Base-by-base conservation (phyloP, 805 yeast species). In the Candida dendrica region DNA sequence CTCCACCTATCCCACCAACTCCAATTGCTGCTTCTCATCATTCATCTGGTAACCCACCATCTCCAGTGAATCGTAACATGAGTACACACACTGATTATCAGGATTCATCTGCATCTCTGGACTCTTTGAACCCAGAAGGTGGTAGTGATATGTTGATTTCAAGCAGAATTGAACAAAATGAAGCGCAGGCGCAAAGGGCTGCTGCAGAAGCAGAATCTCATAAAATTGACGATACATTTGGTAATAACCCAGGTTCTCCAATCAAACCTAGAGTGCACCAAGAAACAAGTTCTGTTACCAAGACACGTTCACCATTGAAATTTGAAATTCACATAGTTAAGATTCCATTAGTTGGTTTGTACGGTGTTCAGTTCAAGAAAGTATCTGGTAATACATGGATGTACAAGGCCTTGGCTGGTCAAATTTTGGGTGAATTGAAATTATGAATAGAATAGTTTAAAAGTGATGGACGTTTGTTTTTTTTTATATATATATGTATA, bases 331-430 rank as follows among this genome's bases (percentile, higher is more conserved):
- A 85, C 59, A 80, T 90, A 48, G 97, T 90, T 34, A 89, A 89
- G 59, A 95, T 90, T 38, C 95, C 96, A 37, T 72, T 90, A 50
- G 84, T 90, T 42, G 88, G 95, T 4, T 69, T 91, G 45, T 89
- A 84, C 50, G 98, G 98, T 63, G 90, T 90, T 38, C 97, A 91
- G 61, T 89, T 90, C 69, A 91, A 91, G 71, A 90, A 90, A 60
- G 74, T 90, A 26, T 74, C 85, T 44, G 98, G 98, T 55, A 89
- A 91, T 60, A 87, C 96, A 2, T 90, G 97, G 97, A 77, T 84
- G 65, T 90, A 90, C 65, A 90, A 91, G 68, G 81, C 89, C 9
- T 69, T 90, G 56, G 97, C 97, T 2, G 81, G 91, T 42, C 87
- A 81, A 59, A 84, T 90, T 39, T 74, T 90, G 49, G 47, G 47